These are phyloP conservation scores for Umbellularia californica DNA, from an alignment of 164 flowering plant species.

Conservation along the genomic window DNA sequence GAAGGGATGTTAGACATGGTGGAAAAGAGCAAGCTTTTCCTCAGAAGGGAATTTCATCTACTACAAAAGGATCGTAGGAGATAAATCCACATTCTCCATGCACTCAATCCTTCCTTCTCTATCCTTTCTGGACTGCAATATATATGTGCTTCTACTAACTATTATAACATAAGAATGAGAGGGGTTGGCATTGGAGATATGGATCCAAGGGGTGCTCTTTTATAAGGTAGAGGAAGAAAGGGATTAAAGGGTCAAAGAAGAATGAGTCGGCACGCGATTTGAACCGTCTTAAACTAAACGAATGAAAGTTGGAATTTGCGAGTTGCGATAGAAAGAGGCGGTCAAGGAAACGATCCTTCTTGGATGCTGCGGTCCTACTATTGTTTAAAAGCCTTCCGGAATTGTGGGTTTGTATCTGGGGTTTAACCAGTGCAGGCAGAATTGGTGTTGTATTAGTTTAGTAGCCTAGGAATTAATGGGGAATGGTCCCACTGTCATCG, in stretches of 20 bases:
- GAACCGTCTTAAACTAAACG: not conserved
- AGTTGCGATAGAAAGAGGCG: not conserved
- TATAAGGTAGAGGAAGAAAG: not conserved
- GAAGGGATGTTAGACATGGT: constrained; percentile 23
- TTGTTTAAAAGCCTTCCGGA: not conserved
- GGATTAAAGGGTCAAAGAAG: not conserved
- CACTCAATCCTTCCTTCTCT: not conserved
- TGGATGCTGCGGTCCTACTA: not conserved
- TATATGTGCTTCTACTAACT: not conserved
- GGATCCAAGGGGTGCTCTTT: not conserved
- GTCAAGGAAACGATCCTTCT: not conserved
- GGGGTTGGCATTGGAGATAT: too few relatives aligned
- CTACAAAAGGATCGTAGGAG: not conserved
- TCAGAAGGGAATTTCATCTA: constrained; percentile 9
- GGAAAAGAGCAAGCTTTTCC: not conserved
- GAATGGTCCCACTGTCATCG: not conserved
- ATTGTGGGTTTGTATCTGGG: not conserved
- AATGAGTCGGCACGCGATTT: not conserved
- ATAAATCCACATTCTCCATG: not conserved
- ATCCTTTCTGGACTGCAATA: not conserved
- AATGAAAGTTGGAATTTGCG: not conserved
- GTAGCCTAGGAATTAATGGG: not conserved
- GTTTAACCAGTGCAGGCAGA: not conserved
- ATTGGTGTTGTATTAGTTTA: not conserved
- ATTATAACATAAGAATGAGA: too few relatives aligned